These are phyloP conservation scores for Aspergillus ostianus DNA, from an alignment of 495 filamentous ascomycete species.

Conservation along the genomic window DNA sequence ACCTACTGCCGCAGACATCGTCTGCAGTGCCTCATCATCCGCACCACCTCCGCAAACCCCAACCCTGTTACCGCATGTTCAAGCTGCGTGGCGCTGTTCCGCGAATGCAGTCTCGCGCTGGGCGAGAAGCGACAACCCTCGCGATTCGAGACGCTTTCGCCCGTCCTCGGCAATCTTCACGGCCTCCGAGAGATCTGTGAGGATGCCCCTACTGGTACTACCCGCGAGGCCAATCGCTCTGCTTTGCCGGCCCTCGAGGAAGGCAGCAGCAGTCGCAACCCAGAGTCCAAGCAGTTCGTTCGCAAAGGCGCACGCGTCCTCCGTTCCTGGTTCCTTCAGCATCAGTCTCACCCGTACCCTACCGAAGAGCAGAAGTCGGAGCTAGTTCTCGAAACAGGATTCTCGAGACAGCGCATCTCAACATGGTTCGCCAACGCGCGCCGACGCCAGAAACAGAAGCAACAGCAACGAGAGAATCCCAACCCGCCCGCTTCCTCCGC, in stretches of 20 bases:
- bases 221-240: neutral
- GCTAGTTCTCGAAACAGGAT: conserved; percentile 34
- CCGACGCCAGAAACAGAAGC: conserved; percentile 48
- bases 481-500: neutral
- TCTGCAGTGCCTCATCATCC: conserved; percentile 46
- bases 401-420: conserved; percentile 35
- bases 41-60: conserved; percentile 44
- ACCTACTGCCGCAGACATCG: conserved; percentile 41
- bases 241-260: neutral
- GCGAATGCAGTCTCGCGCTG: conserved; percentile 64
- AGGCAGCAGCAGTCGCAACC: conserved; percentile 1
- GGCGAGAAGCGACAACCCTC: conserved; percentile 44
- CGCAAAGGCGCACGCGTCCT: conserved; percentile 48
- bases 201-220: conserved; percentile 11
- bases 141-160: conserved; percentile 45
- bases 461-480: conserved; percentile 51
- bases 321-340: conserved; percentile 41
- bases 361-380: conserved; percentile 32
- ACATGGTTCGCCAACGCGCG: conserved; percentile 47
- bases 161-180: conserved; percentile 42
- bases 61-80: conserved; percentile 66
- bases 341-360: conserved; percentile 47
- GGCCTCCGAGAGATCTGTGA: conserved; percentile 39
- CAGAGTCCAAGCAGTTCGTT: conserved; percentile 59
- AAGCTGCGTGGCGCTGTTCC: conserved; percentile 72